phyloP scores from a whole-genome alignment of 1,139 yeast species.

The Magnusiomyces suaveolens region DNA sequence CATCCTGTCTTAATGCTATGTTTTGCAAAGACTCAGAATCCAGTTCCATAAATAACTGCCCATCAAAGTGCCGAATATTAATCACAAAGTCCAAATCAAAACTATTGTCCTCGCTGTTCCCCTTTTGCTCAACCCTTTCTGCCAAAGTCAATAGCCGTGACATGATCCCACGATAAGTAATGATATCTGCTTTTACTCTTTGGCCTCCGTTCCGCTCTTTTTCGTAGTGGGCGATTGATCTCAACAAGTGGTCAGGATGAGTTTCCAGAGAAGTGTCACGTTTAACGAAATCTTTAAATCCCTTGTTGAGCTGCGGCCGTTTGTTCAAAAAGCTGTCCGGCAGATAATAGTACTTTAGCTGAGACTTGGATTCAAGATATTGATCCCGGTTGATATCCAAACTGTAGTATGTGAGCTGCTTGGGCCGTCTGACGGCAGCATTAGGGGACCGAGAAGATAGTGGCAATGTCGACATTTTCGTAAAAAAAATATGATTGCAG shows the following conservation, averaged over 20 bases:
- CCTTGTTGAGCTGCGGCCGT: constrained; percentile 52
- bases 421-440: constrained; percentile 53
- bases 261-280: constrained; percentile 38
- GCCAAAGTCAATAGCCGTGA: constrained; percentile 56
- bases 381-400: constrained; percentile 43
- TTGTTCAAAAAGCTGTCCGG: constrained; percentile 53
- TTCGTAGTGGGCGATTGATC: constrained; percentile 51
- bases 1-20: constrained; percentile 20
- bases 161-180: constrained; percentile 81
- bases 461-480: constrained; percentile 16
- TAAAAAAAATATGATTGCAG: neutral
- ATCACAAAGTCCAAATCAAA: constrained; percentile 47
- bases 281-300: constrained; percentile 48
- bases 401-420: constrained; percentile 54
- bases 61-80: constrained; percentile 60
- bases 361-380: constrained; percentile 40
- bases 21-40: constrained; percentile 37
- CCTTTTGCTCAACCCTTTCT: constrained; percentile 31
- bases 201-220: constrained; percentile 33
- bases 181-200: constrained; percentile 51
- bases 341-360: constrained; percentile 60
- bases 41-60: constrained; percentile 71
- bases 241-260: constrained; percentile 50
- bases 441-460: constrained; percentile 24
- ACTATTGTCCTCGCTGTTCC: constrained; percentile 16